These are phyloP conservation scores for Scheffersomyces segobiensis DNA, from an alignment of 1,139 yeast species.

Conservation along the genomic window DNA sequence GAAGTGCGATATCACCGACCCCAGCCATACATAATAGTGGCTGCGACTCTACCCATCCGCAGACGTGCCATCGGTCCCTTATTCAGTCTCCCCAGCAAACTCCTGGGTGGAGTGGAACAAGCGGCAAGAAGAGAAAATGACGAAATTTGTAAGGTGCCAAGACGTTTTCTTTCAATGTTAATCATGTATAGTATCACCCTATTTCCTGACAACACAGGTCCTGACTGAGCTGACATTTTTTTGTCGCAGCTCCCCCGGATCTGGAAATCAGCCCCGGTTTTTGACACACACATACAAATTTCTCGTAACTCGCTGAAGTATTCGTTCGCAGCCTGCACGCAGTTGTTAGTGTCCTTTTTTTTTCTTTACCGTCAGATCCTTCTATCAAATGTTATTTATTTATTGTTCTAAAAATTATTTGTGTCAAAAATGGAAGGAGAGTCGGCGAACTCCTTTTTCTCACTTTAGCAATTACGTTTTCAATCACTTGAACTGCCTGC, in stretches of 20 bases:
- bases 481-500: not conserved
- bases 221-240: not conserved
- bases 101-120: not conserved
- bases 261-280: not conserved
- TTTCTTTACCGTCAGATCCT: not conserved
- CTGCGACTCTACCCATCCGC: not conserved
- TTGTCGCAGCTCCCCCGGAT: not conserved
- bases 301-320: not conserved
- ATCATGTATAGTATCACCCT: not conserved
- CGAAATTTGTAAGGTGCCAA: slow-evolving; percentile 1
- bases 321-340: not conserved
- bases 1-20: not conserved
- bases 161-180: slow-evolving; percentile 4
- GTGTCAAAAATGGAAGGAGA: not conserved
- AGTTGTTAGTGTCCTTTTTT: not conserved
- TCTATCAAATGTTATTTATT: not conserved
- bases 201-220: not conserved
- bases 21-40: not conserved
- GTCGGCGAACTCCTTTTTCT: not conserved
- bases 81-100: not conserved
- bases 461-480: not conserved
- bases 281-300: not conserved
- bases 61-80: not conserved
- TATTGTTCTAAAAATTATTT: not conserved
- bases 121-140: not conserved